A percentile compares a stretch with the other conserved stretches of the same genome.
These are phyloP conservation scores for Phytophthora macrochlamydospora DNA, from an alignment of 352 stramenopile species.

Conservation along the genomic window DNA sequence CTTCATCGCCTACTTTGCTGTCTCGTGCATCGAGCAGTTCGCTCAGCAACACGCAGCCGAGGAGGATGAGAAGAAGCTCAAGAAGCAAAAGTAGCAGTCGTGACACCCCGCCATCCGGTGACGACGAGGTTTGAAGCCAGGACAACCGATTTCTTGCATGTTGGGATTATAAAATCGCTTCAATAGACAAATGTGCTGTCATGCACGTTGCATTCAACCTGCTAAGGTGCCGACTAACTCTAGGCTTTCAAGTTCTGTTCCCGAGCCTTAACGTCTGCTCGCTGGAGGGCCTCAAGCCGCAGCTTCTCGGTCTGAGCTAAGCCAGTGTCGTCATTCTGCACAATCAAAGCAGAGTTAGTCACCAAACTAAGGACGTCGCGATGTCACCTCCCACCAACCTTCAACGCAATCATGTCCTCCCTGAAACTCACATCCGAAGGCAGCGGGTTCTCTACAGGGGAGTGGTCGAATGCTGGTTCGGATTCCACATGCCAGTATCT, in stretches of 20 bases:
- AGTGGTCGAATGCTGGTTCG: slow-evolving; percentile 64
- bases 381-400: slow-evolving; percentile 24
- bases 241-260: slow-evolving; percentile 14
- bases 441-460: slow-evolving; percentile 44
- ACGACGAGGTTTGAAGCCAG: slow-evolving; percentile 2
- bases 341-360: neutral
- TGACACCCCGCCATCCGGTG: too few species aligned
- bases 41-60: slow-evolving; percentile 89
- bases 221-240: slow-evolving; percentile 6
- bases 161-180: slow-evolving; percentile 29
- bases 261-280: slow-evolving; percentile 53
- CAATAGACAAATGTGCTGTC: slow-evolving; percentile 30
- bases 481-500: slow-evolving; percentile 80
- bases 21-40: slow-evolving; percentile 92
- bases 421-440: slow-evolving; percentile 69
- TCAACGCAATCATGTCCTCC: slow-evolving; percentile 65
- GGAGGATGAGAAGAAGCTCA: slow-evolving; percentile 87
- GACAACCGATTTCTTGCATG: slow-evolving; percentile 23
- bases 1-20: slow-evolving; percentile 90
- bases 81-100: slow-evolving; percentile 60
- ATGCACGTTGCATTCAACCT: neutral
- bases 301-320: slow-evolving; percentile 74
- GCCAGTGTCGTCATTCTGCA: slow-evolving; percentile 51
- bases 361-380: neutral
- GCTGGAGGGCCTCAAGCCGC: slow-evolving; percentile 70